These are phyloP conservation scores for Kwoniella bestiolae DNA, from an alignment of 768 basidiomycete species.

Conservation along the genomic window DNA sequence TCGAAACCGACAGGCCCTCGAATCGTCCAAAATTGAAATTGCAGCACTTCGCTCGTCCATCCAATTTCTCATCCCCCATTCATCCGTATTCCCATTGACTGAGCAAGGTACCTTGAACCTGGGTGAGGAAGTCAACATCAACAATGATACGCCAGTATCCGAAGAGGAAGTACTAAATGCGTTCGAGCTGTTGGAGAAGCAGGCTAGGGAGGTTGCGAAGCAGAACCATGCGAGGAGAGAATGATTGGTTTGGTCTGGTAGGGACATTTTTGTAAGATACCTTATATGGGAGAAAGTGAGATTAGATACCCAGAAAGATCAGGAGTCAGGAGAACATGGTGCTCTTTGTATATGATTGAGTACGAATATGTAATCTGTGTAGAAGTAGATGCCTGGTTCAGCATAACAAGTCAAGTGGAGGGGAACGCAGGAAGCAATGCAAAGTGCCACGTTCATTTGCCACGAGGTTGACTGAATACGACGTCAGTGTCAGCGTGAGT, in stretches of 20 bases:
- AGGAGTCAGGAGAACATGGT: no score
- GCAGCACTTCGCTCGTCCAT: constrained; percentile 24
- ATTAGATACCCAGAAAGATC: no score
- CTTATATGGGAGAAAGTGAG: no score
- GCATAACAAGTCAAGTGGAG: no score
- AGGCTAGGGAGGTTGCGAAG: constrained; percentile 26
- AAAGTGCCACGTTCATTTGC: constrained; percentile 24
- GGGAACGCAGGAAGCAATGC: not conserved
- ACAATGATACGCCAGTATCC: not conserved
- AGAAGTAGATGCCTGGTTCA: no score
- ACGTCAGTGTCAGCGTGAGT: constrained; percentile 1
- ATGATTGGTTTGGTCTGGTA: not conserved
- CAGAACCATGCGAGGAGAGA: constrained; percentile 1
- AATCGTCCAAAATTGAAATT: constrained; percentile 27
- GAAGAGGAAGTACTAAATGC: constrained; percentile 17
- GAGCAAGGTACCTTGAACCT: constrained; percentile 19
- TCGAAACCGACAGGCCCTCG: constrained; percentile 12
- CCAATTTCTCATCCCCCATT: constrained; percentile 7
- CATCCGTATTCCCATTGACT: constrained; percentile 9
- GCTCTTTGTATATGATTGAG: no score
- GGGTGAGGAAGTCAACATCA: constrained; percentile 3
- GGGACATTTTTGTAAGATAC: not conserved
- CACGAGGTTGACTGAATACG: not conserved
- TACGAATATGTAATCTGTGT: no score
- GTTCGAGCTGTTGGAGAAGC: constrained; percentile 16